Conservation (phyloP, 352 stramenopile species). For the Pythium insidiosum region DNA sequence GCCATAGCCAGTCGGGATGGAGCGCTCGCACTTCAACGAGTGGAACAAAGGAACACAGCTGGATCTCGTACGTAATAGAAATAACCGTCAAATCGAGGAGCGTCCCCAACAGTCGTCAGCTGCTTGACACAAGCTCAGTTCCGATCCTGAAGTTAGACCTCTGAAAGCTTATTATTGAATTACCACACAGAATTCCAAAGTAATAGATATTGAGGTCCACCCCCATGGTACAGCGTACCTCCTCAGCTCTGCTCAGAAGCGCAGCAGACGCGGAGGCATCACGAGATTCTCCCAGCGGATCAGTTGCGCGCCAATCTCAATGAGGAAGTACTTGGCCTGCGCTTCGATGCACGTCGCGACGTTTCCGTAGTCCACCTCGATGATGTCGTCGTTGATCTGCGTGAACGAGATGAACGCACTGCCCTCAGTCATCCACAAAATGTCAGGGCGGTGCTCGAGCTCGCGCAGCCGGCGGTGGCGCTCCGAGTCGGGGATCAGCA, state of each 20-base stretch:
- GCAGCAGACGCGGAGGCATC: constrained; percentile 10
- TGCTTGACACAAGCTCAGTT: too few relatives aligned
- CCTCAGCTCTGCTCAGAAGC: constrained; percentile 1
- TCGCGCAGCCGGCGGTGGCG: neutral
- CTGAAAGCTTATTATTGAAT: too few relatives aligned
- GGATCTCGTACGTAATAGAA: too few relatives aligned
- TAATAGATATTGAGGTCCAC: too few relatives aligned
- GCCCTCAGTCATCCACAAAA: constrained; percentile 14
- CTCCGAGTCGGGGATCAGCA: constrained; percentile 8
- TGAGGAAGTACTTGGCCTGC: constrained; percentile 16
- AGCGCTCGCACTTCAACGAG: too few relatives aligned
- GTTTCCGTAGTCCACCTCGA: constrained; percentile 16
- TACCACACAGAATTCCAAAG: too few relatives aligned
- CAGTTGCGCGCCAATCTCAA: constrained; percentile 11
- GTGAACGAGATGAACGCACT: constrained; percentile 12
- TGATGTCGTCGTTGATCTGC: constrained; percentile 5
- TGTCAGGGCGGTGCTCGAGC: constrained; percentile 3
- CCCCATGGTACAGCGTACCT: neutral
- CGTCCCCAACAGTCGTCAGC: too few relatives aligned
- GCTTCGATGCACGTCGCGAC: constrained; percentile 9
- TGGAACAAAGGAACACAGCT: too few relatives aligned
- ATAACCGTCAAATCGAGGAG: too few relatives aligned
- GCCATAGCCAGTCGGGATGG: too few relatives aligned
- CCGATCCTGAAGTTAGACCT: too few relatives aligned
- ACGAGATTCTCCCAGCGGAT: constrained; percentile 14